A percentile compares a stretch with the other conserved stretches of the same genome.
Evolutionary conservation across 192 early-diverging fungal species (phyloP).

Genomic region (Podila epigama): DNA sequence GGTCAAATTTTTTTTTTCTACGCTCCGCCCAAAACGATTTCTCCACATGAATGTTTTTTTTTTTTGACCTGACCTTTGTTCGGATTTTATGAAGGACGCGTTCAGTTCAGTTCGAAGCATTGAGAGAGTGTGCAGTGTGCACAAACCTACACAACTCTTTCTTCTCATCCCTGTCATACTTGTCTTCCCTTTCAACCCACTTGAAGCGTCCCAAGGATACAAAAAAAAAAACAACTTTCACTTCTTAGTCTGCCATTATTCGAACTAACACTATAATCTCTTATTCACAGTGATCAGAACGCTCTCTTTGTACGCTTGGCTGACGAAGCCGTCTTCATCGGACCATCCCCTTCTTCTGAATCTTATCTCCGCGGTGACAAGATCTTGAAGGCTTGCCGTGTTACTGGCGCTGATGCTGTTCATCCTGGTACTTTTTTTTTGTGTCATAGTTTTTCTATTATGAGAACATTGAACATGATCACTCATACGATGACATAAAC

Average conservation of each 20-base stretch:
- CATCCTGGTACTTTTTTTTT: conserved; percentile 53
- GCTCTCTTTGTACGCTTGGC: conserved; percentile 61
- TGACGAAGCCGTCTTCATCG: conserved; percentile 64
- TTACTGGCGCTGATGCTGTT: conserved; percentile 62
- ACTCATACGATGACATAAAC: conserved; percentile 17
- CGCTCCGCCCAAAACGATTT: neutral
- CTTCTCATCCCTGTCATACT: no score
- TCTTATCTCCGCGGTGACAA: conserved; percentile 63
- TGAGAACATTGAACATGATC: no score
- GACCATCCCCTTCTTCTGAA: conserved; percentile 58
- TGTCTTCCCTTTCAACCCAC: no score
- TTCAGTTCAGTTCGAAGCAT: no score
- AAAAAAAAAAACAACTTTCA: neutral
- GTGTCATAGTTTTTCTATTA: conserved; percentile 4
- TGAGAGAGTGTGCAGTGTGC: no score
- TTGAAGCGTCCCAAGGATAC: no score
- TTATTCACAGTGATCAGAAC: conserved; percentile 52
- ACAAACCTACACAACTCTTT: no score
- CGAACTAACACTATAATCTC: neutral
- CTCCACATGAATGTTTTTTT: no score
- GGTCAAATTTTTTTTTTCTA: neutral
- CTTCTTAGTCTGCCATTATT: neutral
- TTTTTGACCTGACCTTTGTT: no score
- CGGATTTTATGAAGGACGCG: no score
- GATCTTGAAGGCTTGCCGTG: conserved; percentile 56